phyloP scores from a whole-genome alignment of 352 stramenopile species.

The Phytophthora citrophthora region DNA sequence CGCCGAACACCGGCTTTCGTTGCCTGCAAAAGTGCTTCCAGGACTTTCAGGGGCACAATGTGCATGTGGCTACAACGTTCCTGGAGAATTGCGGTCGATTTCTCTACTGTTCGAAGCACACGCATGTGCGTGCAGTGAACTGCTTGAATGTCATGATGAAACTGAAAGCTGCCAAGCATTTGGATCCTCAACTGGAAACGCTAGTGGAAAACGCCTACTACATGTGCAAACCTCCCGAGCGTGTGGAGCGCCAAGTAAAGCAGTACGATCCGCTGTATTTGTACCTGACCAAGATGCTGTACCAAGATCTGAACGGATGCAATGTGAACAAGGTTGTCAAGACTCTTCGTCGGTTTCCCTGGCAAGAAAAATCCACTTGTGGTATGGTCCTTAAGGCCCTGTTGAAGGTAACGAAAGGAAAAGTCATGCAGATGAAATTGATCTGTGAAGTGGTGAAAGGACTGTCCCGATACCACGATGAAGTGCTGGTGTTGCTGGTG shows the following conservation, averaged over 20 bases:
- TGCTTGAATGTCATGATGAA: conserved; percentile 96
- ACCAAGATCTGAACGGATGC: conserved; percentile 78
- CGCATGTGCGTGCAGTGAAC: conserved; percentile 87
- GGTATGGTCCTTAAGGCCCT: conserved; percentile 91
- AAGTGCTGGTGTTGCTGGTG: conserved; percentile 91
- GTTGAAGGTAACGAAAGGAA: conserved; percentile 92
- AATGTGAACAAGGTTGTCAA: conserved; percentile 94
- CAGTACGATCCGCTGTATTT: conserved; percentile 93
- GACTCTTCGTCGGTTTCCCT: conserved; percentile 94
- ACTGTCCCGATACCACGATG: conserved; percentile 87
- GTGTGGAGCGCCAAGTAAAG: conserved; percentile 74
- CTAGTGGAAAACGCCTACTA: conserved; percentile 94
- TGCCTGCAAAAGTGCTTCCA: conserved; percentile 94
- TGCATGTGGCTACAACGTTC: conserved; percentile 96
- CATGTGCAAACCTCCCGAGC: conserved; percentile 91
- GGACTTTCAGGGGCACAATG: conserved; percentile 96
- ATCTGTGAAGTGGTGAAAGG: conserved; percentile 91
- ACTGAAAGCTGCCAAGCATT: conserved; percentile 94
- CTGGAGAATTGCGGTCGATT: conserved; percentile 97
- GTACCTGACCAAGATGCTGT: conserved; percentile 89
- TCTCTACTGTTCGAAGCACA: conserved; percentile 95
- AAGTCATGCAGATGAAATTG: conserved; percentile 88
- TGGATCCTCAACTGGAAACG: conserved; percentile 88
- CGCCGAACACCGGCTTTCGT: conserved; percentile 94
- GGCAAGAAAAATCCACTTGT: conserved; percentile 68